phyloP scores from a whole-genome alignment of 768 basidiomycete genomes.

The Termitomyces sp. region DNA sequence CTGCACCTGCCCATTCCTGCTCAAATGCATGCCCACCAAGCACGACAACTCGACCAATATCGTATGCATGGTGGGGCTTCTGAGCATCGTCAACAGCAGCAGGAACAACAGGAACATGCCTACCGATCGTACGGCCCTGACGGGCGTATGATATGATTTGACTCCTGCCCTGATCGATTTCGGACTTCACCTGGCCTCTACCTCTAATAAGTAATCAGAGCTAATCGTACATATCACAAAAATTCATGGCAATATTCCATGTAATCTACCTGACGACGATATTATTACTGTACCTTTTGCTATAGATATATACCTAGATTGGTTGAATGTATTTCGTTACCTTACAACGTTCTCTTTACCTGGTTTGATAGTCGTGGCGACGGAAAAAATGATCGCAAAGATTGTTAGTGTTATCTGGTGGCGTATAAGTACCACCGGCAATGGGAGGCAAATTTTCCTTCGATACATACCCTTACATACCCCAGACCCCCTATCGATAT shows the following conservation, averaged over 20 bases:
- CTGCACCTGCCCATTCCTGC: slow-evolving; percentile 44
- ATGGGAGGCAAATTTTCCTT: neutral
- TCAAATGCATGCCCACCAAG: slow-evolving; percentile 34
- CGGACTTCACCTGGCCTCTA: neutral
- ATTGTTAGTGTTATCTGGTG: neutral
- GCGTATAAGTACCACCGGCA: neutral
- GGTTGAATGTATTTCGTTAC: slow-evolving; percentile 17
- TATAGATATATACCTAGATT: slow-evolving; percentile 22
- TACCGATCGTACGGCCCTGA: slow-evolving; percentile 36
- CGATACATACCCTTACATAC: neutral
- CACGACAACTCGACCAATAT: slow-evolving; percentile 40
- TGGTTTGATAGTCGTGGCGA: neutral
- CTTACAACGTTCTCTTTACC: neutral
- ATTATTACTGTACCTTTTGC: slow-evolving; percentile 20
- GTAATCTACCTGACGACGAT: slow-evolving; percentile 15
- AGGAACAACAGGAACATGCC: slow-evolving; percentile 18
- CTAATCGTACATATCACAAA: slow-evolving; percentile 11
- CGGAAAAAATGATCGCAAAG: neutral
- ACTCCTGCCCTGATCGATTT: slow-evolving; percentile 35
- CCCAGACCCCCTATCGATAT: neutral
- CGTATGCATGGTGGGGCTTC: slow-evolving; percentile 26
- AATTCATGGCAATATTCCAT: slow-evolving; percentile 7
- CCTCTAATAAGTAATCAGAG: slow-evolving; percentile 9
- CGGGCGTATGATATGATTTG: slow-evolving; percentile 32
- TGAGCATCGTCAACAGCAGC: slow-evolving; percentile 14